A percentile compares a stretch with the other conserved stretches of the same genome.
Evolutionary conservation across 805 yeast genomes (phyloP).

Genomic region (Pichia californica): DNA sequence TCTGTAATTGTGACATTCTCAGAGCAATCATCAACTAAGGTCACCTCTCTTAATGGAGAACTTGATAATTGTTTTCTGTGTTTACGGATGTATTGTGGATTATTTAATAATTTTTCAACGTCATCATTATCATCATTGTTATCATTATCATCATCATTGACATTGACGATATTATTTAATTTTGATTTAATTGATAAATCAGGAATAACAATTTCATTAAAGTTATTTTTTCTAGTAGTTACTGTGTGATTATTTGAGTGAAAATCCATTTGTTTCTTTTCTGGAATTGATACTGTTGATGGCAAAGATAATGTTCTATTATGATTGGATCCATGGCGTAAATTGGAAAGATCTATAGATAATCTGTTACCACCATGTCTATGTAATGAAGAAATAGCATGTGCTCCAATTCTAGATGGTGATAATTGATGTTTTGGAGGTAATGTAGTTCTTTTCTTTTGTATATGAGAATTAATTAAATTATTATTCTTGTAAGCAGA

Average conservation of each 20-base stretch:
- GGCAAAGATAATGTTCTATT: conserved; percentile 38
- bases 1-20: neutral
- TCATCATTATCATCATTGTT: conserved; percentile 5
- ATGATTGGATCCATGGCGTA: conserved; percentile 28
- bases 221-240: conserved; percentile 30
- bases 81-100: neutral
- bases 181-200: conserved; percentile 3
- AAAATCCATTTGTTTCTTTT: conserved; percentile 25
- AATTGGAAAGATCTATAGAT: conserved; percentile 14
- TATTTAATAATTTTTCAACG: conserved; percentile 3
- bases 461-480: neutral
- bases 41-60: conserved; percentile 7
- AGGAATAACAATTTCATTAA: conserved; percentile 12
- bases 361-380: conserved; percentile 23
- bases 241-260: conserved; percentile 10
- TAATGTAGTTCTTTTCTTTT: conserved; percentile 10
- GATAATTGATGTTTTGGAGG: conserved; percentile 39
- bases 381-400: conserved; percentile 51
- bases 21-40: neutral
- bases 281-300: conserved; percentile 29
- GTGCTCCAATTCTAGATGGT: conserved; percentile 69
- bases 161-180: neutral
- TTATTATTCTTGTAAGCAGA: conserved; percentile 5
- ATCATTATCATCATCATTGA: conserved; percentile 8
- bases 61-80: neutral